Conservation (phyloP, 345 rosid species). For the Salix suchowensis region DNA sequence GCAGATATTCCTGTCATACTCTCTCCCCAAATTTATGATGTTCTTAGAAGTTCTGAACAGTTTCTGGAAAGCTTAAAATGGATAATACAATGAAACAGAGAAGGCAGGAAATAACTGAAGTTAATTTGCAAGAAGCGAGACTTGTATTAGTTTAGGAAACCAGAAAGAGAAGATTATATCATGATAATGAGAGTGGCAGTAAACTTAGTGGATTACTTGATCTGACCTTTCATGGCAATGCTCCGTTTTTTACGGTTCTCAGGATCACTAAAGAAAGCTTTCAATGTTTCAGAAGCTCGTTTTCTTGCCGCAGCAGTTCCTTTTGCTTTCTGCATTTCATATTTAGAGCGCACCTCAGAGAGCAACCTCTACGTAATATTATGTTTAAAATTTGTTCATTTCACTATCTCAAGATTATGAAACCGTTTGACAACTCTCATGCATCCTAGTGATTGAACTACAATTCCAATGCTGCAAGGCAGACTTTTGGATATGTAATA, state of each 20-base stretch:
- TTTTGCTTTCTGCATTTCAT: slow-evolving; percentile 62
- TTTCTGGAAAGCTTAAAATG: no score
- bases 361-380: not conserved
- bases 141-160: not conserved
- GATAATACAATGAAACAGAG: no score
- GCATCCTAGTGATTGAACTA: not conserved
- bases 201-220: not conserved
- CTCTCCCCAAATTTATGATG: no score
- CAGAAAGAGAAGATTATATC: not conserved
- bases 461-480: not conserved
- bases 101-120: not conserved
- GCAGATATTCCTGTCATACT: no score
- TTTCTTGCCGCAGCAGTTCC: slow-evolving; percentile 84
- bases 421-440: not conserved
- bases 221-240: slow-evolving; percentile 82
- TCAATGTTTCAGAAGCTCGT: slow-evolving; percentile 66
- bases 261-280: slow-evolving; percentile 73
- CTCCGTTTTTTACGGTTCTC: slow-evolving; percentile 77
- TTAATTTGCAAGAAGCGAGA: not conserved
- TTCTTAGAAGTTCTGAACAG: no score
- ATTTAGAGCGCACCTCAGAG: not conserved
- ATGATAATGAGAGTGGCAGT: not conserved
- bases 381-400: not conserved
- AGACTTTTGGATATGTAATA: no score
- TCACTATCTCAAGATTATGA: not conserved